phyloP scores from a whole-genome alignment of 2,329 filamentous ascomycete genomes.

The Pseudocercospora fijiensis region DNA sequence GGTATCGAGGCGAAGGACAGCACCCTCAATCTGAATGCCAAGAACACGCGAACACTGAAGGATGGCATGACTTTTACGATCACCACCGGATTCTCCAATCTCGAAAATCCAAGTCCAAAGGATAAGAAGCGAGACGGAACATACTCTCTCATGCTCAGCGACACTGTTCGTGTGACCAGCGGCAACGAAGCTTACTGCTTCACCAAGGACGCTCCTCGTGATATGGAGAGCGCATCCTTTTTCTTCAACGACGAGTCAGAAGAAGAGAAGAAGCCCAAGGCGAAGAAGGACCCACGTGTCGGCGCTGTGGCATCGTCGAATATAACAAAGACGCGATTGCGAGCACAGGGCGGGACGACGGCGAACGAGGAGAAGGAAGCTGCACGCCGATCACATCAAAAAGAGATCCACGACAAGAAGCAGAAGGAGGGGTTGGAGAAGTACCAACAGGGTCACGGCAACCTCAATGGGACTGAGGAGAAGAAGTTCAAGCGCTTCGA shows the following conservation, averaged over 20 bases:
- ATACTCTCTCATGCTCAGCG: conserved; percentile 86
- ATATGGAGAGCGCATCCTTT: conserved; percentile 92
- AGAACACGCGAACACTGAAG: conserved; percentile 78
- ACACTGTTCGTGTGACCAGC: conserved; percentile 78
- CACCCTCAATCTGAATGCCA: conserved; percentile 80
- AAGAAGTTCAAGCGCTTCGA: conserved; percentile 99
- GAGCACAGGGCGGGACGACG: conserved; percentile 85
- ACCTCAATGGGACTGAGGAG: conserved; percentile 83
- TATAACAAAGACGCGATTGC: conserved; percentile 88
- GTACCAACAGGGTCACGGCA: conserved; percentile 81
- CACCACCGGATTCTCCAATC: conserved; percentile 83
- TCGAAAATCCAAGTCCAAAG: conserved; percentile 81
- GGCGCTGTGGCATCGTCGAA: conserved; percentile 91
- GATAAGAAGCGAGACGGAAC: conserved; percentile 79
- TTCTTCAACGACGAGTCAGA: conserved; percentile 98
- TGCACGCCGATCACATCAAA: conserved; percentile 85
- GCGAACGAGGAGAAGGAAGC: conserved; percentile 87
- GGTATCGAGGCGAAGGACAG: conserved; percentile 87
- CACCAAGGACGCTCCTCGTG: conserved; percentile 86
- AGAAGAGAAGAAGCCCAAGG: conserved; percentile 78
- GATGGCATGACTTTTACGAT: conserved; percentile 97
- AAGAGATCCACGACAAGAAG: conserved; percentile 82
- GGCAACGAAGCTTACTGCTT: conserved; percentile 81
- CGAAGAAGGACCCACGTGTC: conserved; percentile 78
- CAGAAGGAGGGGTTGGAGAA: conserved; percentile 81